Conservation (phyloP, 257 asterid genomes). For the Solanum clarkiae region DNA sequence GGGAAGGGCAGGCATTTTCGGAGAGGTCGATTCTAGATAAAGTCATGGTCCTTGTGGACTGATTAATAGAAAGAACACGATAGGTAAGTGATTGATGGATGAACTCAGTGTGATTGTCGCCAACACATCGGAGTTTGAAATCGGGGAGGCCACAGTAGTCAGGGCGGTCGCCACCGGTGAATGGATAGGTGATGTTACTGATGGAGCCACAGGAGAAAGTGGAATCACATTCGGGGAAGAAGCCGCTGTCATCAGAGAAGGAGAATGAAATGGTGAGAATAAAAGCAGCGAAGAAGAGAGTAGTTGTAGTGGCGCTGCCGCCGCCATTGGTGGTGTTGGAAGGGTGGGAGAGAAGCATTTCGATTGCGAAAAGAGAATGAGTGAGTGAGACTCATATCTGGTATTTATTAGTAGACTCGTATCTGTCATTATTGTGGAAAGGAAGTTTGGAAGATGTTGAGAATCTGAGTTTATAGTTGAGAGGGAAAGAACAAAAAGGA, state of each 20-base stretch:
- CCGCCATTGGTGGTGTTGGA: neutral
- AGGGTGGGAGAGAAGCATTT: neutral
- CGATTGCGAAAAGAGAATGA: neutral
- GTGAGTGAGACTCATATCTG: neutral
- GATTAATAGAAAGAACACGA: slow-evolving; percentile 33
- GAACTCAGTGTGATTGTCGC: slow-evolving; percentile 18
- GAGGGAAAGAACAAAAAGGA: neutral
- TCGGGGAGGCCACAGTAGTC: slow-evolving; percentile 48
- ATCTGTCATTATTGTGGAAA: neutral
- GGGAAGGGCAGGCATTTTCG: slow-evolving; percentile 31
- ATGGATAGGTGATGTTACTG: slow-evolving; percentile 37
- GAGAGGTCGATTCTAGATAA: slow-evolving; percentile 43
- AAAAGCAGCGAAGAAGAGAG: neutral
- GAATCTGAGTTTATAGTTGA: neutral
- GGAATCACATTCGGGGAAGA: slow-evolving; percentile 24
- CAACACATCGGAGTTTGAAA: slow-evolving; percentile 32
- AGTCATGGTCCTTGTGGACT: slow-evolving; percentile 9
- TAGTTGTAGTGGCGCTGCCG: neutral
- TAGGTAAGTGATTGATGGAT: slow-evolving; percentile 24
- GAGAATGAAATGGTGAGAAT: neutral
- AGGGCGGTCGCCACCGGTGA: slow-evolving; percentile 49
- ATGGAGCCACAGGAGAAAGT: slow-evolving; percentile 44
- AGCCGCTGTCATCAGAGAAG: slow-evolving; percentile 4
- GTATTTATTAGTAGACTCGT: neutral
- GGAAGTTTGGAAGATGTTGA: neutral